Evolutionary conservation across 495 filamentous ascomycete species (phyloP).

Genomic region (Xylaria longipes): DNA sequence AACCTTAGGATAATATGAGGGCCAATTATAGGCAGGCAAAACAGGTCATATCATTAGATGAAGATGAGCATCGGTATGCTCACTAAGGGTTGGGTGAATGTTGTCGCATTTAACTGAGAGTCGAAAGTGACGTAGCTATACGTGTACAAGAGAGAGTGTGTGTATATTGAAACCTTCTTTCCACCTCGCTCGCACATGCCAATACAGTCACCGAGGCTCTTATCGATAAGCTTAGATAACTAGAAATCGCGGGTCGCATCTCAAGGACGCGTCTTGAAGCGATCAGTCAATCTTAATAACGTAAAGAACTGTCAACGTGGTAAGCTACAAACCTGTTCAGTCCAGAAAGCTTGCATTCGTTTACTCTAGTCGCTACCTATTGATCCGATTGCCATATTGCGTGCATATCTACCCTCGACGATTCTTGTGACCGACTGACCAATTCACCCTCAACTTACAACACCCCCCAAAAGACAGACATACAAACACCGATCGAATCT

Average conservation of each 20-base stretch:
- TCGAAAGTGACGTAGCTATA: neutral
- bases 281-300: conserved; percentile 9
- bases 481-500: neutral
- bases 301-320: neutral
- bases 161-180: neutral
- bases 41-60: neutral
- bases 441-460: neutral
- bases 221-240: conserved; percentile 26
- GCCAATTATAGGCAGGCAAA: neutral
- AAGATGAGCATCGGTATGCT: neutral
- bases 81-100: neutral
- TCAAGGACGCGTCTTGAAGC: conserved; percentile 15
- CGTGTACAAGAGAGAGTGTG: neutral
- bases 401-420: neutral
- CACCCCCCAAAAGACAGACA: neutral
- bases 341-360: neutral
- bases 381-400: neutral
- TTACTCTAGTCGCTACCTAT: neutral
- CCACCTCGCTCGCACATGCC: neutral
- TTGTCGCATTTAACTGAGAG: neutral
- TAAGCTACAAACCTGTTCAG: neutral
- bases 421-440: neutral
- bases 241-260: conserved; percentile 21
- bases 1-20: neutral
- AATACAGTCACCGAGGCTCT: neutral